Evolutionary conservation across 2,329 filamentous ascomycete species (phyloP), one percentile per base, ranked within the genome.

Genomic region (Ascochyta rabiei): DNA sequence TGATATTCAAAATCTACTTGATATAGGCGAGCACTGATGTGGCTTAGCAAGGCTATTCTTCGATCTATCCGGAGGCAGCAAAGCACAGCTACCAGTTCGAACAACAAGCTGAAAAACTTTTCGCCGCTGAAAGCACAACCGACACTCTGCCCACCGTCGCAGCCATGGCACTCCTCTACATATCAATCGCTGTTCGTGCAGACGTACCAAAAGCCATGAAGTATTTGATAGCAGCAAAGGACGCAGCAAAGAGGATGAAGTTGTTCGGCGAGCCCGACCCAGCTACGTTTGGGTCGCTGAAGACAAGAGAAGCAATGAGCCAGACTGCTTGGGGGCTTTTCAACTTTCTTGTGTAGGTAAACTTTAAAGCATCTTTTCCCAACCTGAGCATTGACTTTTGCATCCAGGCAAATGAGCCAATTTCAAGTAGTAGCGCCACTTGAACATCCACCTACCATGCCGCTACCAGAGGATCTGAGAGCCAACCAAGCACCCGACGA

Each of bases 271-370:
- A 48, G 2, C 48, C 49, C 7, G 49, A 57, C 13, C n/a, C 44
- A 34, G 53, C 46, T n/a, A 41, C 23, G 3, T 21, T 50, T 18
- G 42, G 42, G 21, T 48, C 53, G 13, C 42, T 39, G 1, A 52
- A 57, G 33, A 30, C 23, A 19, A 33, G 44, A 31, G 48, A 33
- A 47, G 57, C 57, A 24, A 50, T 46, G 13, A 51, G 57, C 13
- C 53, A 52, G 34, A 38, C 53, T 23, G 53, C 49, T 34, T 60
- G 57, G 57, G 57, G 57, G 6, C 34, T 53, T 8, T 60, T 60
- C 47, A 60, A 57, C 30, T 41, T 60, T n/a, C 39, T 52, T 26
- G 42, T 60, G 57, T 60, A 60, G 34, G 53, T 38, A 33, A 16
- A 39, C n/a, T 12, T 18, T 19, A 28, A 12, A 35, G 18, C 6